Conservation (phyloP, 1,284 basidiomycete species). For the Rhodotorula sp. region DNA sequence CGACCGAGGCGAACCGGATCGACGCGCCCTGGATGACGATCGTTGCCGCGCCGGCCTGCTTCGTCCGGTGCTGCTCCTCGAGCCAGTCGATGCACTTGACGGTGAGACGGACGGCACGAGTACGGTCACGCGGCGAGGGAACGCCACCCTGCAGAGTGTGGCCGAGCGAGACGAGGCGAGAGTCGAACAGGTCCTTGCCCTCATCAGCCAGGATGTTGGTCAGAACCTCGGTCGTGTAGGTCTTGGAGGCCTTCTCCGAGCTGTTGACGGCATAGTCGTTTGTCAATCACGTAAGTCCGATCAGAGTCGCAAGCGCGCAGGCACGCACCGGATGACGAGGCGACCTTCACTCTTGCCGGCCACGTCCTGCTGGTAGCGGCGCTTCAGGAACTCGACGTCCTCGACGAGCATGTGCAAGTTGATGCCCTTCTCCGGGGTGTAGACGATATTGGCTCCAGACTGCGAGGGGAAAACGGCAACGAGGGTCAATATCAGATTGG, state of each 20-base stretch:
- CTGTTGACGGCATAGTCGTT: constrained; percentile 53
- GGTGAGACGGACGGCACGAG: constrained; percentile 83
- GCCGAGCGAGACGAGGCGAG: constrained; percentile 87
- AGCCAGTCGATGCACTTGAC: constrained; percentile 93
- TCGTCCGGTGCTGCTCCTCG: constrained; percentile 66
- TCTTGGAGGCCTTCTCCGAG: constrained; percentile 79
- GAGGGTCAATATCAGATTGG: neutral
- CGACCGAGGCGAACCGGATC: constrained; percentile 77
- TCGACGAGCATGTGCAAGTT: constrained; percentile 73
- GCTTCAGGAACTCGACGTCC: constrained; percentile 87
- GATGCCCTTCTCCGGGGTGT: constrained; percentile 91
- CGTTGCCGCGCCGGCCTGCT: constrained; percentile 65
- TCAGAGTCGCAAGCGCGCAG: neutral
- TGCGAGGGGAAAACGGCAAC: constrained; percentile 47
- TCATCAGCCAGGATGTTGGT: constrained; percentile 95
- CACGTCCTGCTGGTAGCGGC: constrained; percentile 78
- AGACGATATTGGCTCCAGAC: constrained; percentile 88
- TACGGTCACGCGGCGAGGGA: constrained; percentile 90
- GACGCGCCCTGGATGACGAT: constrained; percentile 83
- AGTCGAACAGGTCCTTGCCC: constrained; percentile 86
- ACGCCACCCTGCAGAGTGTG: constrained; percentile 95
- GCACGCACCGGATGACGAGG: constrained; percentile 75
- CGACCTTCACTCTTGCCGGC: constrained; percentile 90
- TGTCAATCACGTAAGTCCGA: no score
- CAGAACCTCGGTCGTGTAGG: constrained; percentile 89